Base-by-base conservation (phyloP, 2,329 filamentous ascomycete genomes). In the Colletotrichum sp. region DNA sequence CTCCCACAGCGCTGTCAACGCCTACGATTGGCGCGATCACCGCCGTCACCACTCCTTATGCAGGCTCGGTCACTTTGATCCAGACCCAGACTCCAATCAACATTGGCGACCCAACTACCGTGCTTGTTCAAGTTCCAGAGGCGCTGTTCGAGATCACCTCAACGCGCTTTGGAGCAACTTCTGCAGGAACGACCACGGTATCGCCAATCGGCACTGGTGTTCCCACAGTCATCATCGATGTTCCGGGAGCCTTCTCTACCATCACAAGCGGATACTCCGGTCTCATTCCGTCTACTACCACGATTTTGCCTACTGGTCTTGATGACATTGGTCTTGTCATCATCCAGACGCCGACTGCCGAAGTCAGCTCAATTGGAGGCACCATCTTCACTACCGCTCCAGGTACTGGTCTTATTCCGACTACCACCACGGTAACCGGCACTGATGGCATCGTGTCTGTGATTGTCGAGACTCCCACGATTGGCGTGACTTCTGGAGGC, bases 121-220 rank as follows among this genome's bases (percentile, higher is more conserved):
- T 75, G 3, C 49, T 75, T n/a, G 69, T 75, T 12, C 69, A 75
- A 24, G 24, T 75, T 18, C 72, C 72, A 9, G 72, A 36, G 16
- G 8, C 30, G 2, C 8, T 72, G 16, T 30, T 59, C 24, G 28
- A 57, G 28, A 26, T 68, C 7, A 75, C 69, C 9, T 62, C 49
- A 5, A 75, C 72, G 8, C 72, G 72, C 6, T 72, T 75, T 24
- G 72, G 72, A 4, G 72, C 72, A 5, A 15, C 72, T 16, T 72
- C 72, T 5, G 69, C 72, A 5, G 72, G 30, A 26, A 72, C 72
- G 4, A 66, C 62, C 6, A 75, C 72, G 8, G 63, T 75, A 12
- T 34, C 55, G 15, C 36, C 72, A 5, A 52, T 55, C 4, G 57
- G 30, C 24, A 57, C 36, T 32, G 72, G 69, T 13, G 36, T 44